phyloP scores from a whole-genome alignment of 2,329 filamentous ascomycete genomes.

The Hypoxylon sp. region DNA sequence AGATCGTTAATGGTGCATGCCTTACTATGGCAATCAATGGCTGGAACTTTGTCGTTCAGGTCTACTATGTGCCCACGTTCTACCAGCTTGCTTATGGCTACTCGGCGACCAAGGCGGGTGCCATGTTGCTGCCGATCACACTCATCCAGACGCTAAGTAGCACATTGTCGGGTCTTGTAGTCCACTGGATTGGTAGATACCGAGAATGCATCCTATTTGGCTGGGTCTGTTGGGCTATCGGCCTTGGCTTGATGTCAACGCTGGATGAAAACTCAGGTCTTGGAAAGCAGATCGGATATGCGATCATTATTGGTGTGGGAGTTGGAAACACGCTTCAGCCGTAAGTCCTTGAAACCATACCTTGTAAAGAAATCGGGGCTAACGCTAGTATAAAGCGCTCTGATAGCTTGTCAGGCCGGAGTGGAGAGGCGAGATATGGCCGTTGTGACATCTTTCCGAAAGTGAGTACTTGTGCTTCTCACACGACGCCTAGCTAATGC shows the following conservation, averaged over 20 bases:
- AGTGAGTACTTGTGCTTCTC: constrained; percentile 51
- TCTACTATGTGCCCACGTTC: constrained; percentile 64
- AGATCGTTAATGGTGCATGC: constrained; percentile 68
- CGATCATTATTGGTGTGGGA: constrained; percentile 65
- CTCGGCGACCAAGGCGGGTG: constrained; percentile 59
- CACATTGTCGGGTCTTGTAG: constrained; percentile 66
- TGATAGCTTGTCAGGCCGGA: constrained; percentile 70
- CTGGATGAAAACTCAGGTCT: constrained; percentile 63
- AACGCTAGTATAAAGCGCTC: constrained; percentile 50
- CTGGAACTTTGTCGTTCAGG: constrained; percentile 72
- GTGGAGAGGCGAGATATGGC: constrained; percentile 65
- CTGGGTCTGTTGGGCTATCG: constrained; percentile 66
- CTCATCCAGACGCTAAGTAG: constrained; percentile 63
- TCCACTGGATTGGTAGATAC: constrained; percentile 67
- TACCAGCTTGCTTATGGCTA: constrained; percentile 64
- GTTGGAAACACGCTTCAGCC: constrained; percentile 68
- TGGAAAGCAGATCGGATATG: constrained; percentile 69
- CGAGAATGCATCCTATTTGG: constrained; percentile 68
- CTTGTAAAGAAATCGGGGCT: constrained; percentile 7
- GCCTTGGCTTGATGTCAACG: constrained; percentile 67
- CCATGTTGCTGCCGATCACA: constrained; percentile 60
- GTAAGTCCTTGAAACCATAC: constrained; percentile 47
- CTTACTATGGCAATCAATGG: constrained; percentile 71
- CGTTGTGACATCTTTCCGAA: constrained; percentile 61
- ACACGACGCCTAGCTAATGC: background rate